These are phyloP conservation scores for Vaccinium vitisidaea DNA, from an alignment of 148 eudicot species.

Conservation along the genomic window DNA sequence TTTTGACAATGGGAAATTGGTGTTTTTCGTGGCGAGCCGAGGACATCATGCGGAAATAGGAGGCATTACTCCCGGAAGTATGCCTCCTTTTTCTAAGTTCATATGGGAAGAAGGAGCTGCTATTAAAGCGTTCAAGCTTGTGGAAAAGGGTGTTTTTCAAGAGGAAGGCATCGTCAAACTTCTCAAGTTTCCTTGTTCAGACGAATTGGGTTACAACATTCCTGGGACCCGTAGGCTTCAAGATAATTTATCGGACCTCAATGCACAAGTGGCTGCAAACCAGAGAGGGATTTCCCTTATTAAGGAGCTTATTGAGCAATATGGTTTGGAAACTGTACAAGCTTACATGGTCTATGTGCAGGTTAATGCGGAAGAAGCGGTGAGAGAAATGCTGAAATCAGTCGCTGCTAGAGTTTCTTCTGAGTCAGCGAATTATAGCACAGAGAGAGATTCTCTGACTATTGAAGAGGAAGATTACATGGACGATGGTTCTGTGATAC, in stretches of 20 bases:
- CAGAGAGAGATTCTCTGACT: conserved; percentile 33
- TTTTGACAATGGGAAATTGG: conserved; percentile 63
- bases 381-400: conserved; percentile 94
- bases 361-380: conserved; percentile 84
- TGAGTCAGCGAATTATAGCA: conserved; percentile 20
- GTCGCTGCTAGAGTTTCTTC: conserved; percentile 61
- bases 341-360: conserved; percentile 93
- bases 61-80: conserved; percentile 98
- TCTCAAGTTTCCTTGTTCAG: conserved; percentile 59
- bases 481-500: conserved; percentile 95
- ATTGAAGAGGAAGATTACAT: conserved; percentile 97
- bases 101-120: conserved; percentile 99
- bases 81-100: conserved; percentile 98
- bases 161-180: conserved; percentile 88
- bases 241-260: conserved; percentile 93
- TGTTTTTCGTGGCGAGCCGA: conserved; percentile 94
- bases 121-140: conserved; percentile 95
- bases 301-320: conserved; percentile 93
- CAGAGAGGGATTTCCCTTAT: conserved; percentile 98
- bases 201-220: conserved; percentile 53
- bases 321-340: conserved; percentile 77
- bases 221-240: conserved; percentile 94
- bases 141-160: conserved; percentile 86
- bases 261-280: conserved; percentile 95
- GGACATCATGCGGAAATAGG: conserved; percentile 99